These are phyloP conservation scores for Debaryomyces coudertii DNA, from an alignment of 1,139 yeast species.

Conservation along the genomic window DNA sequence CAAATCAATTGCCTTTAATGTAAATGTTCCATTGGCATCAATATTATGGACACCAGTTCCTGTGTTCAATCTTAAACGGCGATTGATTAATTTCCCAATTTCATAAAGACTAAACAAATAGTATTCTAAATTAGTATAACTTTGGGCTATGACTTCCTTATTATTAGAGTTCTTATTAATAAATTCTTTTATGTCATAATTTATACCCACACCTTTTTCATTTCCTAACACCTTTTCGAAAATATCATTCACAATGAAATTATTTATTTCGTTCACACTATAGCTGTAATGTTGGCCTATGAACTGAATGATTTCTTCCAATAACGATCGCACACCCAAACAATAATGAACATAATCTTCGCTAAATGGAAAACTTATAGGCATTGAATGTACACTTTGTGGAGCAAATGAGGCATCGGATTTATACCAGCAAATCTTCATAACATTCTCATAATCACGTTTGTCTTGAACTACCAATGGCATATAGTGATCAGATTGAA, in stretches of 20 bases:
- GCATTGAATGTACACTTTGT: conserved; percentile 44
- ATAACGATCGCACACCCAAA: conserved; percentile 67
- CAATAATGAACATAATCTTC: conserved; percentile 87
- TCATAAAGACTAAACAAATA: conserved; percentile 67
- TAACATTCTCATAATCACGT: conserved; percentile 63
- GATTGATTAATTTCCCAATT: conserved; percentile 50
- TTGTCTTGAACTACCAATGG: conserved; percentile 71
- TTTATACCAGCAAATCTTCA: conserved; percentile 72
- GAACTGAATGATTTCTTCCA: conserved; percentile 64
- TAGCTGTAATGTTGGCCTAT: conserved; percentile 65
- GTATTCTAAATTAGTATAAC: conserved; percentile 83
- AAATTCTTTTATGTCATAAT: conserved; percentile 65
- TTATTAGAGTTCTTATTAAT: conserved; percentile 64
- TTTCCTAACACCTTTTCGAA: conserved; percentile 71
- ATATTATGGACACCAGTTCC: conserved; percentile 50
- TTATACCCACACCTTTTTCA: conserved; percentile 55
- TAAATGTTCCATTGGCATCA: conserved; percentile 43
- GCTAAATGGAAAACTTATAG: conserved; percentile 85
- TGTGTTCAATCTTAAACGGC: conserved; percentile 54
- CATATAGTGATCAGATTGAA: conserved; percentile 85
- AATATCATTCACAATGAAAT: conserved; percentile 57
- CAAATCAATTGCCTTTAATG: conserved; percentile 45
- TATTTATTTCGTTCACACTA: conserved; percentile 48
- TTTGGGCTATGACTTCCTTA: conserved; percentile 90
- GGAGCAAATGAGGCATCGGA: conserved; percentile 52